Conservation (phyloP, 768 basidiomycete species). For the Rhodotorula paludigena region DNA sequence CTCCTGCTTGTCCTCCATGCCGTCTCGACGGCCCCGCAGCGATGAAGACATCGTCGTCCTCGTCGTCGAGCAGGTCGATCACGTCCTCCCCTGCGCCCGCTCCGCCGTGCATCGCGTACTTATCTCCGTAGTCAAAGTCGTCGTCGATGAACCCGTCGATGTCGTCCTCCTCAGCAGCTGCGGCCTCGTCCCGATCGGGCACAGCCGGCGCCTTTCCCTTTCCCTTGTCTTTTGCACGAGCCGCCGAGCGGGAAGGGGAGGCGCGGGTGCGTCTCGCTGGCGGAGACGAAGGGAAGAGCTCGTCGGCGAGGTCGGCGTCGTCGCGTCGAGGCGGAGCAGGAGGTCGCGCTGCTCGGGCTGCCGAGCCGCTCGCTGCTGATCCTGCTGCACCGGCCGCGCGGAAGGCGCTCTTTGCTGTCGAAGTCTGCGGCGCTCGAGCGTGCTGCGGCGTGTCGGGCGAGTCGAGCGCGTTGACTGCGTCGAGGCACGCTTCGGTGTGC, state of each 20-base stretch:
- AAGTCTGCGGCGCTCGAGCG: not conserved
- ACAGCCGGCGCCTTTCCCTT: not conserved
- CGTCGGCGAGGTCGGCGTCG: not conserved
- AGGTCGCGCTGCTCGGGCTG: not conserved
- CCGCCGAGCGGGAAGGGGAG: no score
- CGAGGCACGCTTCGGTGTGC: not conserved
- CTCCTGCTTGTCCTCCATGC: not conserved
- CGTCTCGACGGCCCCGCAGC: not conserved
- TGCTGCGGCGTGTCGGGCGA: not conserved
- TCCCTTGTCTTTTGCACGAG: not conserved
- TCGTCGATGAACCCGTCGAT: not conserved
- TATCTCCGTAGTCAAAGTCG: conserved; percentile 8
- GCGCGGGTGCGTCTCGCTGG: not conserved
- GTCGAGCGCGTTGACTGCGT: not conserved
- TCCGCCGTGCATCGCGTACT: not conserved
- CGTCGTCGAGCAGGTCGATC: conserved; percentile 34
- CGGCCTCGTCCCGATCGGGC: not conserved
- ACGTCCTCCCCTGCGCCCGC: conserved; percentile 20
- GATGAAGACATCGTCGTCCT: conserved; percentile 19
- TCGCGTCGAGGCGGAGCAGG: not conserved
- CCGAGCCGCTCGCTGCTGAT: not conserved
- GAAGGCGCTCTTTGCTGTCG: not conserved
- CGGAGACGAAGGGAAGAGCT: conserved; percentile 12
- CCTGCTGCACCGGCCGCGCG: not conserved
- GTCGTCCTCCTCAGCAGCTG: not conserved